Evolutionary conservation across 23 red algal species (phyloP), one percentile per base, ranked within the genome.

Genomic region (Gracilaria gracilis): DNA sequence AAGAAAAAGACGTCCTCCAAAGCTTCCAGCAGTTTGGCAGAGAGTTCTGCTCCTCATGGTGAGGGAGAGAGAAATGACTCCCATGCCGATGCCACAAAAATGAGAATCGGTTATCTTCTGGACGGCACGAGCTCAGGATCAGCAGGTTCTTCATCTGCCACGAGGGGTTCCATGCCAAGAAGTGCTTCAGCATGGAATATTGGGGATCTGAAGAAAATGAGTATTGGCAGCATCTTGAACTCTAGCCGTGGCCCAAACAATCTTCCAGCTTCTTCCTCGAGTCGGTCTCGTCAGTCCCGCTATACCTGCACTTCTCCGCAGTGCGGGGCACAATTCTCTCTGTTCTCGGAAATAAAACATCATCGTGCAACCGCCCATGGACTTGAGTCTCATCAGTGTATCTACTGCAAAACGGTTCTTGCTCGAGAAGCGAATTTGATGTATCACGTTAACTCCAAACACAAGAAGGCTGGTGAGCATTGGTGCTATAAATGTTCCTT

Each of bases 381-480:
- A 12, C 32, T 77, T 14, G 39, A 77, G 20, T 77, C 72, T 31
- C 72, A 77, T 77, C 72, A 77, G 39, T 77, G 72, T 34, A 77
- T 77, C 20, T 77, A 77, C 39, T 77, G 72, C 17, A 77, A 50
- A 77, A 77, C 72, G 23, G 72, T 77, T 25, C 72, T 77, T 49
- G 72, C 72, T 77, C 72, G 72, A 14, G 72, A 77, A 16, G 72
- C 72, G 9, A 77, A 77, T 77, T 31, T 77, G 11, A 25, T 49
- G 38, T 77, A 77, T 77, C 72, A 77, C 15, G 72, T 77, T 19
- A 77, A 77, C 50, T 77, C 72, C 20, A 77, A 77, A 31, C 72
- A 77, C 50, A 33, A 33, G 17, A 50, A 29, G 36, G 13, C 72
- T 4, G 72, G 72, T 28, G 72, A 77, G 42, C 40, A 77, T 31